A percentile compares a stretch with the other conserved stretches of the same genome.
These are phyloP conservation scores for Saprolegnia diclina DNA, from an alignment of 352 stramenopile genomes.

Conservation along the genomic window DNA sequence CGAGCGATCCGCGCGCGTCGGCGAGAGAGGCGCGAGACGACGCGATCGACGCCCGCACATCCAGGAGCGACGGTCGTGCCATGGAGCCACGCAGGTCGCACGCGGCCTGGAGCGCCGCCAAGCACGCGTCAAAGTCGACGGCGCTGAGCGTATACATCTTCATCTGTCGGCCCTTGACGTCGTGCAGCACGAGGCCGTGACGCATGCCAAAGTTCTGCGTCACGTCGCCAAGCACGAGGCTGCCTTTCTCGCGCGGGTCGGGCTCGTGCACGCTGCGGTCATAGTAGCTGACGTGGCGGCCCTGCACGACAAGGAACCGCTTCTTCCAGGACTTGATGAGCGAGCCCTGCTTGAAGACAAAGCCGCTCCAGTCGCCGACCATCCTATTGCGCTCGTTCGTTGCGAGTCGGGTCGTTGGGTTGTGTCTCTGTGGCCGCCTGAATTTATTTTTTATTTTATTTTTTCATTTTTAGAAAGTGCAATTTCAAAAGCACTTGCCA, in stretches of 20 bases:
- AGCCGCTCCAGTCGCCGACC: slow-evolving; percentile 47
- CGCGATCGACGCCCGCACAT: neutral
- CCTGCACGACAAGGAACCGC: slow-evolving; percentile 74
- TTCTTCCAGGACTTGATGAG: slow-evolving; percentile 83
- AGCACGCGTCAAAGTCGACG: slow-evolving; percentile 61
- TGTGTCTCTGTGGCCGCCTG: neutral
- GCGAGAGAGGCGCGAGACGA: neutral
- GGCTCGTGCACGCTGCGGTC: slow-evolving; percentile 59
- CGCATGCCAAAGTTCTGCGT: slow-evolving; percentile 74
- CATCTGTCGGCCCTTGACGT: slow-evolving; percentile 65
- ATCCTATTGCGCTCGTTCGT: neutral
- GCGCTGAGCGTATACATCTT: slow-evolving; percentile 81
- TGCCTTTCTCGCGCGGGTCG: slow-evolving; percentile 61
- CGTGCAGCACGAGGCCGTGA: slow-evolving; percentile 75
- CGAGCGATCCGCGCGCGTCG: neutral
- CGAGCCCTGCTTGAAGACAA: slow-evolving; percentile 78
- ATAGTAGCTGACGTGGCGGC: slow-evolving; percentile 70
- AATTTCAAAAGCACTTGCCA: neutral
- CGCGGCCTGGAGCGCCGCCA: slow-evolving; percentile 52
- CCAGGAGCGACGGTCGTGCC: neutral
- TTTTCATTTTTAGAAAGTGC: neutral
- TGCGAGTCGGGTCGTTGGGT: neutral
- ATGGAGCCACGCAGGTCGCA: neutral
- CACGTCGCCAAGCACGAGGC: slow-evolving; percentile 76
- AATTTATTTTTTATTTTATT: neutral